phyloP scores from a whole-genome alignment of 805 yeast species.

The Metschnikowia matae region DNA sequence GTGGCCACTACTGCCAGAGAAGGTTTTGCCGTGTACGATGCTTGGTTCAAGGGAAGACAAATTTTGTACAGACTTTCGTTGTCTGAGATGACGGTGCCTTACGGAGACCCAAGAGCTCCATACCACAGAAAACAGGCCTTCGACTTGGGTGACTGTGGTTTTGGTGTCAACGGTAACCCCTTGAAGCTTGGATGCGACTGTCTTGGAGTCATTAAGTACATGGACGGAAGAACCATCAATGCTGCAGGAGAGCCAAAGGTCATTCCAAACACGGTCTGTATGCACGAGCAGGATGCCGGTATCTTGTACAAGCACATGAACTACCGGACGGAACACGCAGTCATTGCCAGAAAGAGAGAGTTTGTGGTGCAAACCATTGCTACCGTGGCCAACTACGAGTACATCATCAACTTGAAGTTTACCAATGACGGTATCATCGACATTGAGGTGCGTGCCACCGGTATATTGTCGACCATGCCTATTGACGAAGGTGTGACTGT shows the following conservation, averaged over 20 bases:
- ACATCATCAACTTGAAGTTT: constrained; percentile 65
- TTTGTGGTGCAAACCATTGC: constrained; percentile 77
- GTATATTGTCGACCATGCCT: constrained; percentile 82
- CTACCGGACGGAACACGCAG: constrained; percentile 68
- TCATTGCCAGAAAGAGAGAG: constrained; percentile 73
- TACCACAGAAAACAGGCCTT: constrained; percentile 84
- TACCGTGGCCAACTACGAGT: constrained; percentile 82
- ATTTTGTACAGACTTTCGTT: constrained; percentile 67
- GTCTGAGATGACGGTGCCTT: constrained; percentile 85
- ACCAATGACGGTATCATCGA: constrained; percentile 76
- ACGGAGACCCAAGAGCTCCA: constrained; percentile 81
- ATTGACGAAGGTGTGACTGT: constrained; percentile 63
- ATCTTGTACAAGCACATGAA: constrained; percentile 74
- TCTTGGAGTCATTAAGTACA: constrained; percentile 71
- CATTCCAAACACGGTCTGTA: constrained; percentile 67
- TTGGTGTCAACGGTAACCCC: constrained; percentile 68
- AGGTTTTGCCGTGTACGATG: constrained; percentile 73
- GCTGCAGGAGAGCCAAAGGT: constrained; percentile 59
- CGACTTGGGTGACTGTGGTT: constrained; percentile 82
- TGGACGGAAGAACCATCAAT: constrained; percentile 57
- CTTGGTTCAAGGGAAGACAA: constrained; percentile 71
- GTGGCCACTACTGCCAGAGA: constrained; percentile 70
- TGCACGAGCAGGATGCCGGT: constrained; percentile 80
- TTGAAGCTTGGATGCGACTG: constrained; percentile 77
- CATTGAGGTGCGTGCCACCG: constrained; percentile 80